Base-by-base conservation (phyloP, 768 basidiomycete species). In the Russula abietina region DNA sequence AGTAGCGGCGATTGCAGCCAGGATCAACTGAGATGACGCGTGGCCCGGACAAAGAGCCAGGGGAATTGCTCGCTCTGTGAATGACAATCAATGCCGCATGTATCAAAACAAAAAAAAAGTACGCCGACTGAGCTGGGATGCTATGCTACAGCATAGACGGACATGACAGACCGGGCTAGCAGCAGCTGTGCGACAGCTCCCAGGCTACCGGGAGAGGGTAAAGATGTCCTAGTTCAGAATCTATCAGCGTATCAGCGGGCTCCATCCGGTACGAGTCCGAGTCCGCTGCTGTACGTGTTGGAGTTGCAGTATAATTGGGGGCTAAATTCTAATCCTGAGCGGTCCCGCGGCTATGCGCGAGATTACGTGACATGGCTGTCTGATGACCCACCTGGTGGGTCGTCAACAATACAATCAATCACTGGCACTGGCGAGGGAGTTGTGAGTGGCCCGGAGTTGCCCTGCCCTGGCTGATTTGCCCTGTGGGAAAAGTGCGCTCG, bases 191-290 rank as follows among this genome's bases (percentile, higher is more conserved):
- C 28, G 32, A 49, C 48, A 36, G 33, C 57, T 57, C 55, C 55
- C 55, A 57, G 55, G 32, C 48, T 57, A 43, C 55, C 49, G 43
- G 36, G 38, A n/a, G 54, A 43, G 48, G 28, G 22, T 24, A 59
- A 17, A 17, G 4, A 38, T 38, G n/a, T 19, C 41, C 54, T 55
- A 51, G 30, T 9, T 38, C 51, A 53, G 30, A 52, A 56, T 51
- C 28, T 53, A 50, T 62, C 48, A 26, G 49, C 16, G 49, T 62
- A 57, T 49, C 54, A 45, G 43, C 38, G 38, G 38, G 6, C 55
- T 28, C 50, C 48, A 51, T 62, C 55, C 39, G 52, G 55, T 45
- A 30, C 26, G 11, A 11, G 24, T 39, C 61, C n/a, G 17, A n/a
- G 41, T 43, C 41, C 41, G 41, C 41, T n/a, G 45, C 22, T 4